These are phyloP conservation scores for Avena eriantha DNA, from an alignment of 176 grass and related monocot species.

Conservation along the genomic window DNA sequence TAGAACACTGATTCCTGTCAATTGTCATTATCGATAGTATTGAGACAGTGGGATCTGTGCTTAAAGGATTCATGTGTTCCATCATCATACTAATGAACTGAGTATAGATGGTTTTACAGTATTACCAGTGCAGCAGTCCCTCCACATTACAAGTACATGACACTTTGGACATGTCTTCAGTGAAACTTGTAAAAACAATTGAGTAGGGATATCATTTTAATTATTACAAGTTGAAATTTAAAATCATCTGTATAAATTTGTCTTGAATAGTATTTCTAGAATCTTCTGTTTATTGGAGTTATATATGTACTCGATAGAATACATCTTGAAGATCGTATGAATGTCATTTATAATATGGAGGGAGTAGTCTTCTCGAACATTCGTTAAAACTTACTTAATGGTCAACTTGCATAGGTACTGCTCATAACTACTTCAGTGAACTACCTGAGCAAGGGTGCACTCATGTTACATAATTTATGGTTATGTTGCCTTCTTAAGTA, in stretches of 20 bases:
- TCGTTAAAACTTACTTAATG: neutral
- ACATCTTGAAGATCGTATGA: too few relatives aligned
- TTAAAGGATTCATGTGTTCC: neutral
- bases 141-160: too few relatives aligned
- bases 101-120: neutral
- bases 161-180: too few relatives aligned
- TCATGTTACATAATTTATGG: neutral
- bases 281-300: too few relatives aligned
- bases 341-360: too few relatives aligned
- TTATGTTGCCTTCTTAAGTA: neutral
- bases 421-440: neutral
- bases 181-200: too few relatives aligned
- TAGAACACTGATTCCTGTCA: conserved; percentile 6
- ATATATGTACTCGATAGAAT: too few relatives aligned
- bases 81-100: neutral
- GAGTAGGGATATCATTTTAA: too few relatives aligned
- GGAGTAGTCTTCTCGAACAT: neutral
- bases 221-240: too few relatives aligned
- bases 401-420: neutral
- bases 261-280: too few relatives aligned
- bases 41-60: neutral
- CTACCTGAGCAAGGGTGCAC: neutral
- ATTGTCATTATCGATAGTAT: conserved; percentile 6
- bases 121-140: neutral
- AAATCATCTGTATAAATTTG: too few relatives aligned